A percentile compares a stretch with the other conserved stretches of the same genome.
Conservation (phyloP, 768 basidiomycete species). For the Cubamyces sp. region DNA sequence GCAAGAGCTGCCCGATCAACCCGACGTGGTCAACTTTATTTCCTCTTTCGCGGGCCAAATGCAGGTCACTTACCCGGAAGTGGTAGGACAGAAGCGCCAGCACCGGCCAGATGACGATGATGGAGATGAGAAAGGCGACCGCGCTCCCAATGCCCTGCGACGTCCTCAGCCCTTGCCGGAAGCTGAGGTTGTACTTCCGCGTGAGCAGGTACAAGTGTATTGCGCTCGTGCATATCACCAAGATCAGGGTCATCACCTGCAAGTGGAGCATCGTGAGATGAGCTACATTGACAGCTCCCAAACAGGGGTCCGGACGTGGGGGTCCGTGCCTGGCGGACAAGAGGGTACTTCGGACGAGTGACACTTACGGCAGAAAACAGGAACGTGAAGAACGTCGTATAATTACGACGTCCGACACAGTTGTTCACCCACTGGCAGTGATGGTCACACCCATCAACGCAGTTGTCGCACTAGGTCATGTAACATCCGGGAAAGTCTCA, state of each 20-base stretch:
- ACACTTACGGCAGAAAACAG: conserved; percentile 73
- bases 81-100: conserved; percentile 82
- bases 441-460: conserved; percentile 94
- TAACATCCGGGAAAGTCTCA: background rate
- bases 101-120: conserved; percentile 83
- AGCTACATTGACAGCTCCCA: conserved; percentile 11
- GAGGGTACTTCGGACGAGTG: conserved; percentile 7
- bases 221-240: conserved; percentile 83
- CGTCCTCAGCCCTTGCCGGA: conserved; percentile 46
- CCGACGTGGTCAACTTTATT: conserved; percentile 12
- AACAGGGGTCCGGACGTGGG: conserved; percentile 11
- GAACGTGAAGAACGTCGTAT: conserved; percentile 89
- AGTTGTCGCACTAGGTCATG: conserved; percentile 83
- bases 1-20: conserved; percentile 56
- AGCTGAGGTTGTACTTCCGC: conserved; percentile 49
- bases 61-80: conserved; percentile 64
- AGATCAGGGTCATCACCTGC: conserved; percentile 72
- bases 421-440: conserved; percentile 94
- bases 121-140: conserved; percentile 73
- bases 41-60: background rate
- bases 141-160: conserved; percentile 72
- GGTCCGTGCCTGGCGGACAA: conserved; percentile 11
- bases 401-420: conserved; percentile 94
- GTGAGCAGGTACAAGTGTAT: conserved; percentile 78
- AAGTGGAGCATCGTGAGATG: conserved; percentile 20